Percentiles rank a stretch among this genome's conserved stretches.
phyloP scores from a whole-genome alignment of 75 land plant genomes.

The Pinus taeda region DNA sequence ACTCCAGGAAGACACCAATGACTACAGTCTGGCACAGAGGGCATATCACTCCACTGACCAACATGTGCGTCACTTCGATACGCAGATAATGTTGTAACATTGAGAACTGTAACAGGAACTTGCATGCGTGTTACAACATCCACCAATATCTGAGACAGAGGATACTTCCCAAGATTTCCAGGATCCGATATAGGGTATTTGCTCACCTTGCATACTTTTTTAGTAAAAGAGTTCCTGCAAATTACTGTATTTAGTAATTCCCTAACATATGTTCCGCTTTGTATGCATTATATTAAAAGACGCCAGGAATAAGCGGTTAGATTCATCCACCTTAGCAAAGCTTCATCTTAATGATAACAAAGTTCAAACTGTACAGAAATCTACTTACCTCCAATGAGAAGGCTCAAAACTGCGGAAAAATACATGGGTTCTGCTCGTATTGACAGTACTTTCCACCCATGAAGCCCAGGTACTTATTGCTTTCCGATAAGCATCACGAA shows the following conservation, averaged over 20 bases:
- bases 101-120: conserved; percentile 50
- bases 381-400: conserved; percentile 80
- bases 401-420: conserved; percentile 89
- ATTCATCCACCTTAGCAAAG: conserved; percentile 2
- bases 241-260: not conserved
- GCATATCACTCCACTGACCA: conserved; percentile 62
- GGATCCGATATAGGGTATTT: conserved; percentile 19
- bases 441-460: conserved; percentile 65
- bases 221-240: conserved; percentile 13
- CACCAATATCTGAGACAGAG: conserved; percentile 37
- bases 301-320: not conserved
- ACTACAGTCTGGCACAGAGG: conserved; percentile 70
- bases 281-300: not conserved
- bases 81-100: conserved; percentile 74
- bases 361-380: not conserved
- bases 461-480: conserved; percentile 83
- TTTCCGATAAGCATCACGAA: conserved; percentile 53
- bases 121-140: conserved; percentile 45
- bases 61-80: conserved; percentile 96
- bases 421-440: conserved; percentile 64
- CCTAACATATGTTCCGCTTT: not conserved
- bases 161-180: conserved; percentile 19
- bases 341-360: not conserved
- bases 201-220: conserved; percentile 35
- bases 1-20: conserved; percentile 99